Base-by-base conservation (phyloP, 441 rosid species). In the Raphanus hybrid region DNA sequence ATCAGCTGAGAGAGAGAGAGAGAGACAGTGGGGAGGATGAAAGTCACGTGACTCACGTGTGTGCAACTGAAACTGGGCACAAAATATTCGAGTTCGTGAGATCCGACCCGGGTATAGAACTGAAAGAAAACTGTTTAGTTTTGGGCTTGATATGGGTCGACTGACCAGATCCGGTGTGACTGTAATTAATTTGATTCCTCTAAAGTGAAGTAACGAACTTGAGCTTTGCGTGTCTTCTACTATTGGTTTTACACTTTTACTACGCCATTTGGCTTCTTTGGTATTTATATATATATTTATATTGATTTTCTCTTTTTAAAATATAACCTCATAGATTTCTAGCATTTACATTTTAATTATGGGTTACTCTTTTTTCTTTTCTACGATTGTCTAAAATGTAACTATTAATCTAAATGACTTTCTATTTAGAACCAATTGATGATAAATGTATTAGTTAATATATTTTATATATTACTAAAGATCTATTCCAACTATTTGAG, bases 11-110 rank as follows among this genome's bases (percentile, higher is more conserved):
- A 34, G 62, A 60, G 8, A 32, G 48, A 3, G 6, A 8, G 20
- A n/a, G 41, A 55, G 64, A 67, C 54, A 45, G 12, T n/a, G 29
- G 23, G 18, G 1, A 3, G 3, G 62, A 67, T 72, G 41, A 29
- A 34, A 59, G 64, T n/a, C 70, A 14, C 58, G 58, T 48, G 29
- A 50, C 69, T 23, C 54, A 50, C 69, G 62, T 73, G 79, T 75
- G 39, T 18, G 41, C 27, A 57, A 37, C 60, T 67, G 37, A 75
- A 75, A 59, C 78, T n/a, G 73, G 78, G 78, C 58, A 52, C 52
- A 29, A 43, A 5, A 5, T 65, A 74, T 48, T 73, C 73, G 68
- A 16, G 10, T 74, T 32, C 9, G 35, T 45, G 0, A 34, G 75
- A 64, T 34, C 76, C 71, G 75, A 71, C 35, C 80, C 80, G 58